Conservation (phyloP, 768 basidiomycete species). For the Xerocomellus chrysenteron region DNA sequence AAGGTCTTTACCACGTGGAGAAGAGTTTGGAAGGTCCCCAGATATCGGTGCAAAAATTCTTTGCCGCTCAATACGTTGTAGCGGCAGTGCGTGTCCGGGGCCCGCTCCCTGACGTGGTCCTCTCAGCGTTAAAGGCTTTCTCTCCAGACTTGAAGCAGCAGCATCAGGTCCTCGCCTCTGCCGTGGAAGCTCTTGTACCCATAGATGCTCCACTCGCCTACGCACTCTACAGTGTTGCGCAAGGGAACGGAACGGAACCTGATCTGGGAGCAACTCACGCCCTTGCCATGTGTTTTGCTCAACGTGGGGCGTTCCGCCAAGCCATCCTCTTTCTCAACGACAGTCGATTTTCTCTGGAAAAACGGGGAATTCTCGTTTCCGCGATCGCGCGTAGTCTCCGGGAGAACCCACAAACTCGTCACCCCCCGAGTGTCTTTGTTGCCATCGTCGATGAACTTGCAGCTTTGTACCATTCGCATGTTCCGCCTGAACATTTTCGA, state of each 20-base stretch:
- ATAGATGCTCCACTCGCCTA: conserved; percentile 34
- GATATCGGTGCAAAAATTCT: background rate
- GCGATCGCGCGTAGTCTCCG: conserved; percentile 40
- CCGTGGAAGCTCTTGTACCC: conserved; percentile 19
- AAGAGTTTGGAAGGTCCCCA: conserved; percentile 17
- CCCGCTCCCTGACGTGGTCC: conserved; percentile 29
- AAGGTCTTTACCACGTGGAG: conserved; percentile 30
- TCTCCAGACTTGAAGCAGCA: conserved; percentile 27
- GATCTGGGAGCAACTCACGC: conserved; percentile 23
- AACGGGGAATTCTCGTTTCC: conserved; percentile 38
- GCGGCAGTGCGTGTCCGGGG: conserved; percentile 31
- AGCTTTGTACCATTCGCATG: conserved; percentile 35
- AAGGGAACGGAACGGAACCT: conserved; percentile 20
- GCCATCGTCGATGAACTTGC: conserved; percentile 37
- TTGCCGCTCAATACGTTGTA: conserved; percentile 26
- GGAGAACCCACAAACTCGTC: conserved; percentile 30
- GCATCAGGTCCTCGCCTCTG: conserved; percentile 25
- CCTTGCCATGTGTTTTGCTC: conserved; percentile 33
- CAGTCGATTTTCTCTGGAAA: conserved; percentile 28
- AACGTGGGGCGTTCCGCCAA: conserved; percentile 23
- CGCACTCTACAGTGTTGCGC: conserved; percentile 35
- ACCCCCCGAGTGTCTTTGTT: conserved; percentile 31
- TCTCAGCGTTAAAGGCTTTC: conserved; percentile 27
- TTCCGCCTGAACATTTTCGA: conserved; percentile 42
- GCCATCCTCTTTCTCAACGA: conserved; percentile 38